Evolutionary conservation across 192 early-diverging fungal genomes (phyloP).

Genomic region (Coemansia sp.): DNA sequence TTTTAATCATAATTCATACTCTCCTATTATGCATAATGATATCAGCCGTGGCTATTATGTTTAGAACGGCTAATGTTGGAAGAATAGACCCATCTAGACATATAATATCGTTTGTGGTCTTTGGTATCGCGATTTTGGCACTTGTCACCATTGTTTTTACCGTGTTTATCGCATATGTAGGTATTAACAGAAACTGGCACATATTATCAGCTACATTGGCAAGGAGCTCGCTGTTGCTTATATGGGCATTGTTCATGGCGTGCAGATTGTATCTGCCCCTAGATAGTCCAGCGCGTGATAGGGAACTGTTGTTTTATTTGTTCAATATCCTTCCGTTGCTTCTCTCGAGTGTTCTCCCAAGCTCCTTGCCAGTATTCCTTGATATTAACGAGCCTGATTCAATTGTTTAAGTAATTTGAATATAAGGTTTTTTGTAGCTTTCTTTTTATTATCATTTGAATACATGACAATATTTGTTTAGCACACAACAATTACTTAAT

Average conservation of each 20-base stretch:
- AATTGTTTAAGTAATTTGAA: no score
- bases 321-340: constrained; percentile 22
- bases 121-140: neutral
- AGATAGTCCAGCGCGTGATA: constrained; percentile 20
- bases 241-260: constrained; percentile 29
- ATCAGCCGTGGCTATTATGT: constrained; percentile 18
- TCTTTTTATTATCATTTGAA: no score
- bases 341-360: neutral
- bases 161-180: neutral
- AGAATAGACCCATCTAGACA: neutral
- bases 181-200: neutral
- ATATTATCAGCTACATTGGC: neutral
- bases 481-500: no score
- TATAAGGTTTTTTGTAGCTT: no score
- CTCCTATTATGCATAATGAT: neutral
- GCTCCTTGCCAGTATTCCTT: neutral
- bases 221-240: neutral
- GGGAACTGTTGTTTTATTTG: constrained; percentile 17
- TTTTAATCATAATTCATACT: neutral
- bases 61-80: neutral
- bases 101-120: constrained; percentile 13
- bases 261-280: constrained; percentile 14
- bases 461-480: no score
- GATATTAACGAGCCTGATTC: no score
- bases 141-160: neutral